Evolutionary conservation across 345 rosid genomes (phyloP).

Genomic region (Brassica cretica): DNA sequence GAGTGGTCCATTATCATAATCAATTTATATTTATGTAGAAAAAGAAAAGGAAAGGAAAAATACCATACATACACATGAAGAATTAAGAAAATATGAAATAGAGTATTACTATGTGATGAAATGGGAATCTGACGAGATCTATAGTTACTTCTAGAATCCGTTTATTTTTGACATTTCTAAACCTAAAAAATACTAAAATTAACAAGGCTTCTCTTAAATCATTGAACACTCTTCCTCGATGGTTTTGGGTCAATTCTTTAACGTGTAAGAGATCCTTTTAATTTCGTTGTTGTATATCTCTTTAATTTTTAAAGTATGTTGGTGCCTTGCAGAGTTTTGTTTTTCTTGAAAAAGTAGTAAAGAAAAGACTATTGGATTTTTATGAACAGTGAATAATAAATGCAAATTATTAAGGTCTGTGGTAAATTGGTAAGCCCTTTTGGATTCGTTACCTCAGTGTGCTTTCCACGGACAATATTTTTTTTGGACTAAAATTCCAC

Average conservation of each 20-base stretch:
- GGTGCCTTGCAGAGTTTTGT: not conserved
- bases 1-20: not conserved
- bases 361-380: conserved; percentile 13
- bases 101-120: not conserved
- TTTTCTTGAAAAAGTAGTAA: not conserved
- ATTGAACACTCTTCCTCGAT: not conserved
- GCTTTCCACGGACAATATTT: conserved; percentile 35
- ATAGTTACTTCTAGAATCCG: not conserved
- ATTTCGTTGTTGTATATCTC: not conserved
- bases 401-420: conserved; percentile 35
- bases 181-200: not conserved
- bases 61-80: not conserved
- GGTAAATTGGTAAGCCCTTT: conserved; percentile 18
- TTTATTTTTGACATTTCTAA: not conserved
- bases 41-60: not conserved
- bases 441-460: conserved; percentile 21
- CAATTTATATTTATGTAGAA: not conserved
- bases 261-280: not conserved
- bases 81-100: not conserved
- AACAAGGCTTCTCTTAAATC: not conserved
- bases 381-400: conserved; percentile 30
- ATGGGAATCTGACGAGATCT: not conserved
- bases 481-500: not conserved
- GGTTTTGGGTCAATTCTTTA: not conserved
- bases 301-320: not conserved